Evolutionary conservation across 1,139 yeast genomes (phyloP).

Genomic region (Groenewaldozyma auringiensis): DNA sequence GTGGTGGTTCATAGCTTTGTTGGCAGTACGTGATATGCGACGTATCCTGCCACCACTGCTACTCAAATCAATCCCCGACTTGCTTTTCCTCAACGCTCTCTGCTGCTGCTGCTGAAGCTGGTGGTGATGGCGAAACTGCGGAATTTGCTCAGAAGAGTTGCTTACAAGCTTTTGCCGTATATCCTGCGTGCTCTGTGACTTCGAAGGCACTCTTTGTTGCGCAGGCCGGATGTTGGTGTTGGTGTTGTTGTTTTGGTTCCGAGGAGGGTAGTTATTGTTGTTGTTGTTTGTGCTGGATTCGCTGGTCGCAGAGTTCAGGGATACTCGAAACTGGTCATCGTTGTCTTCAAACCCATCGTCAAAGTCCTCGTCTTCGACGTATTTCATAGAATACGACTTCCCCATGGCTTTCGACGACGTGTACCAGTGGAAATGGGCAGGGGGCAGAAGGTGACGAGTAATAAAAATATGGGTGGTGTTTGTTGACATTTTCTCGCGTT

Average conservation of each 20-base stretch:
- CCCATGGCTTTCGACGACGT: neutral
- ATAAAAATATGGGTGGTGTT: neutral
- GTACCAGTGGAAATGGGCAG: neutral
- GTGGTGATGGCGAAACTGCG: too few species aligned
- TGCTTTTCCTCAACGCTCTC: neutral
- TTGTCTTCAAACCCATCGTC: conserved; percentile 21
- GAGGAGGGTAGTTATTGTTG: too few species aligned
- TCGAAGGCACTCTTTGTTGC: neutral
- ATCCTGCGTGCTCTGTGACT: neutral
- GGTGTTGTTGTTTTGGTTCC: too few species aligned
- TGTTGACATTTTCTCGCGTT: too few species aligned
- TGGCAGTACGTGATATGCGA: neutral
- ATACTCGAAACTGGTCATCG: neutral
- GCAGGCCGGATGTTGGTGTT: too few species aligned
- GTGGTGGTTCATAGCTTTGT: neutral
- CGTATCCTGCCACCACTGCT: neutral
- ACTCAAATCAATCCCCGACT: neutral
- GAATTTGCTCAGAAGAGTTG: neutral
- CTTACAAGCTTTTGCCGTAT: neutral
- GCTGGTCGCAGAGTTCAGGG: neutral
- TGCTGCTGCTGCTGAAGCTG: neutral
- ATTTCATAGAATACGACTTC: neutral
- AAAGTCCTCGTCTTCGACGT: conserved; percentile 15
- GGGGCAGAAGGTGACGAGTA: neutral
- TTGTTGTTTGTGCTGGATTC: too few species aligned